These are phyloP conservation scores for Penicillium egyptiacum DNA, from an alignment of 495 filamentous ascomycete genomes.

Conservation along the genomic window DNA sequence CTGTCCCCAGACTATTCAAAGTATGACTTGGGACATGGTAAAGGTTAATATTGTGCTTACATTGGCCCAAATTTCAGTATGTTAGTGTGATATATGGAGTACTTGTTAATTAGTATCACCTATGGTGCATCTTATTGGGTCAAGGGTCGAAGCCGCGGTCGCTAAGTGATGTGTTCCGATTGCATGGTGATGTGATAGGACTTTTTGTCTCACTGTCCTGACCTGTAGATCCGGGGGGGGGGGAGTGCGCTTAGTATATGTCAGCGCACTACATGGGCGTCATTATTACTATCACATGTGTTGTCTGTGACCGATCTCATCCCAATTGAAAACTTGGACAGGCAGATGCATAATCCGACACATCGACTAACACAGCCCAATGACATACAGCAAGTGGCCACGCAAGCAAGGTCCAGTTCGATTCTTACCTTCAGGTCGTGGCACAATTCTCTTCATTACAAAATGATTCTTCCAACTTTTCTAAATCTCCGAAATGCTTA, in stretches of 20 bases:
- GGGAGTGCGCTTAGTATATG: constrained; percentile 1
- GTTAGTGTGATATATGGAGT: background rate
- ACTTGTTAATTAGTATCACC: constrained; percentile 3
- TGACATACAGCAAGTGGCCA: constrained; percentile 14
- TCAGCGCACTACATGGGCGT: constrained; percentile 9
- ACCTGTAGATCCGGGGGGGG: constrained; percentile 32
- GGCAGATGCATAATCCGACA: constrained; percentile 12
- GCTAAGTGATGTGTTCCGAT: constrained; percentile 31
- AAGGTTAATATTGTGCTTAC: constrained; percentile 2
- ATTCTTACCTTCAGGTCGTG: constrained; percentile 12
- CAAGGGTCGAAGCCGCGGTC: constrained; percentile 21
- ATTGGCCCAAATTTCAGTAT: constrained; percentile 8
- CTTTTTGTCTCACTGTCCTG: constrained; percentile 18
- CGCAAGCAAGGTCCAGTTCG: constrained; percentile 25
- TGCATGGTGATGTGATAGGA: constrained; percentile 30
- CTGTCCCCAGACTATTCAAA: background rate
- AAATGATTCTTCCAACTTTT: background rate
- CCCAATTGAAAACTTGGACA: background rate
- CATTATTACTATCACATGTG: background rate
- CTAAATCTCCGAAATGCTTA: background rate
- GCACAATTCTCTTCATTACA: constrained; percentile 6
- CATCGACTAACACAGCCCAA: constrained; percentile 16
- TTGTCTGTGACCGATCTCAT: constrained; percentile 26
- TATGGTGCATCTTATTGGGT: constrained; percentile 29
- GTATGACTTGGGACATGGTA: background rate